Evolutionary conservation across 208 protist species (phyloP).

Genomic region (Chromosphaera perkinsii): DNA sequence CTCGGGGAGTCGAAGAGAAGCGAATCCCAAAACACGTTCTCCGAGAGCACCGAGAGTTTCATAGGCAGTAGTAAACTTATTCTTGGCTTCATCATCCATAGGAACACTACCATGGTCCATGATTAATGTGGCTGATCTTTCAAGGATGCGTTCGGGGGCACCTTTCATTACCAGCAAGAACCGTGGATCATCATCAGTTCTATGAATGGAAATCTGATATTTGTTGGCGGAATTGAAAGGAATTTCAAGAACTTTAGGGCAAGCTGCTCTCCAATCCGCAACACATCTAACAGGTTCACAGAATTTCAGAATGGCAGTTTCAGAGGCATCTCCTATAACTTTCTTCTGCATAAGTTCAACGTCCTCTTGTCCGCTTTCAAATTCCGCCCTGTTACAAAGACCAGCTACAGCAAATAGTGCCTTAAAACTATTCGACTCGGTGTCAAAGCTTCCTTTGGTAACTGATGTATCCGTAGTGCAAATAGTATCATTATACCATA

Average conservation of each 20-base stretch:
- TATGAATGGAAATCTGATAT: constrained; percentile 30
- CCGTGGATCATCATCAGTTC: constrained; percentile 53
- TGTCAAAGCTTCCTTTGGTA: neutral
- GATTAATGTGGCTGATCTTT: constrained; percentile 59
- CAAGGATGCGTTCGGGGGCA: constrained; percentile 80
- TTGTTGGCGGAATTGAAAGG: constrained; percentile 75
- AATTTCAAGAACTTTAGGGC: constrained; percentile 47
- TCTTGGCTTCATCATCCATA: neutral
- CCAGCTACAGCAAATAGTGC: neutral
- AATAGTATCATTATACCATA: constrained; percentile 34
- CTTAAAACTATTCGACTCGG: neutral
- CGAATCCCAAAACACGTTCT: constrained; percentile 58
- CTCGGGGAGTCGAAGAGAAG: constrained; percentile 7
- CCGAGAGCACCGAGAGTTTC: constrained; percentile 43
- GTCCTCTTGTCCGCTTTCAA: constrained; percentile 16
- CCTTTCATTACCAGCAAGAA: constrained; percentile 70
- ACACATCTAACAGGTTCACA: constrained; percentile 9
- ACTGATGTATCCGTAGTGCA: neutral
- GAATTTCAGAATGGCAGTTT: constrained; percentile 61
- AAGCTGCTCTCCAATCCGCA: constrained; percentile 4
- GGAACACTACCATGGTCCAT: constrained; percentile 46
- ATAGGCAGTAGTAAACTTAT: constrained; percentile 10
- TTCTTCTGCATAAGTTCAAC: neutral
- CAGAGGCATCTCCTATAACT: constrained; percentile 65
- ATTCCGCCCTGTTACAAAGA: constrained; percentile 48